Conservation (phyloP, 2,329 filamentous ascomycete genomes). For the Colletotrichum neosansevieriae region DNA sequence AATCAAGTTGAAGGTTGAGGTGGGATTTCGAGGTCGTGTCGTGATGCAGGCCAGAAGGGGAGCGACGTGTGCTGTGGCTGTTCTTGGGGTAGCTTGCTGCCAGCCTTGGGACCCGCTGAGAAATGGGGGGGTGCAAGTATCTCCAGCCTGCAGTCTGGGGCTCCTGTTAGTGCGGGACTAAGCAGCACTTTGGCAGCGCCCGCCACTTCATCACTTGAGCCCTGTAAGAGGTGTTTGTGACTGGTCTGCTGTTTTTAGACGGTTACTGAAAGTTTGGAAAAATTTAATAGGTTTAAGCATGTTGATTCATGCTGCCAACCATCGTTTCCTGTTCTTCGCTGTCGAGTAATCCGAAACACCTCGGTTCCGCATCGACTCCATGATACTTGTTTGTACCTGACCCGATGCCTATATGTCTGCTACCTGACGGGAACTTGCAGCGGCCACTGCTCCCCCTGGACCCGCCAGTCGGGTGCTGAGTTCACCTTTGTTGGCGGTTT, state of each 20-base stretch:
- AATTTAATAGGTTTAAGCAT: background rate
- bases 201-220: slow-evolving; percentile 20
- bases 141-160: slow-evolving; percentile 20
- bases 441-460: slow-evolving; percentile 16
- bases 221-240: background rate
- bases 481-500: background rate
- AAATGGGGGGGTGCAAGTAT: slow-evolving; percentile 27
- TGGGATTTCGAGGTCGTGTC: slow-evolving; percentile 37
- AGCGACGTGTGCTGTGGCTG: slow-evolving; percentile 29
- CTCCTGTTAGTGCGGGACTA: slow-evolving; percentile 23
- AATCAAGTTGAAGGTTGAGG: slow-evolving; percentile 9
- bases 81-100: slow-evolving; percentile 37
- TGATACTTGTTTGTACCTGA: slow-evolving; percentile 14
- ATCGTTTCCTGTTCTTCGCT: background rate
- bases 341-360: slow-evolving; percentile 14
- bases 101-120: slow-evolving; percentile 20
- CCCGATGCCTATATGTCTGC: slow-evolving; percentile 31
- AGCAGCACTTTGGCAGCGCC: background rate
- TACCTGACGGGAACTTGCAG: slow-evolving; percentile 37
- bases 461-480: slow-evolving; percentile 15
- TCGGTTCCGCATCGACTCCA: slow-evolving; percentile 12
- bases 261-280: background rate
- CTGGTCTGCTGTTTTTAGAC: background rate
- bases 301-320: background rate
- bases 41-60: slow-evolving; percentile 38